phyloP scores from a whole-genome alignment of 306 rosid species.

The Pterocarpus santalinus region DNA sequence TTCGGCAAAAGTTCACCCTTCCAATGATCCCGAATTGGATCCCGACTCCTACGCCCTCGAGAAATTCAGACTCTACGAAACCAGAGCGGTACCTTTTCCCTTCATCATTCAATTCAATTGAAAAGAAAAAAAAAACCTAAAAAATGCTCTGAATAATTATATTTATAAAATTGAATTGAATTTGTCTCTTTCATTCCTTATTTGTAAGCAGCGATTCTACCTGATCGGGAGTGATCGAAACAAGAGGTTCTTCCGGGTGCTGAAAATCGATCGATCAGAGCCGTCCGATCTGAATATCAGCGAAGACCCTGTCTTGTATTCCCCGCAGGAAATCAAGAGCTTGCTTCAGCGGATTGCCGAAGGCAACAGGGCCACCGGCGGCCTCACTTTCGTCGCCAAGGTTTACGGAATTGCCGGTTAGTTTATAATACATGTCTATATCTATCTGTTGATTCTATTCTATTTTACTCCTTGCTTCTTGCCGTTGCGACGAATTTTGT shows the following conservation, averaged over 20 bases:
- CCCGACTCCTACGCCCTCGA: slow-evolving; percentile 78
- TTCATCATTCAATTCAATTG: not conserved
- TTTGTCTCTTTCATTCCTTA: not conserved
- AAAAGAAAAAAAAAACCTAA: too few species aligned
- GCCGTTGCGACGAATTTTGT: not conserved
- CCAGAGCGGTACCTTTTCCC: slow-evolving; percentile 67
- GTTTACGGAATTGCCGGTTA: slow-evolving; percentile 90
- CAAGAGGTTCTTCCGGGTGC: slow-evolving; percentile 76
- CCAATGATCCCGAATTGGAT: slow-evolving; percentile 72
- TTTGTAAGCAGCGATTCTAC: slow-evolving; percentile 67
- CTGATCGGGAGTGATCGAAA: slow-evolving; percentile 87
- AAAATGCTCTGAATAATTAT: too few species aligned
- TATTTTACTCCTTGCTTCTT: not conserved
- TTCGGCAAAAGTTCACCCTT: slow-evolving; percentile 72
- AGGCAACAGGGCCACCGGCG: slow-evolving; percentile 92
- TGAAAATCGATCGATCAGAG: slow-evolving; percentile 96
- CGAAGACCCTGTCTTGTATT: slow-evolving; percentile 90
- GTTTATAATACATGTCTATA: not conserved
- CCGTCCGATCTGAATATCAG: slow-evolving; percentile 80
- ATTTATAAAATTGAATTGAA: too few species aligned
- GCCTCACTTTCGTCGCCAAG: slow-evolving; percentile 72
- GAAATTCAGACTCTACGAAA: slow-evolving; percentile 89
- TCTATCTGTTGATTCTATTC: not conserved
- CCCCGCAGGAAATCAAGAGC: slow-evolving; percentile 80
- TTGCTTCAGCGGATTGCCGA: slow-evolving; percentile 85